These are phyloP conservation scores for Irpex sp. DNA, from an alignment of 1,284 basidiomycete genomes.

Conservation along the genomic window DNA sequence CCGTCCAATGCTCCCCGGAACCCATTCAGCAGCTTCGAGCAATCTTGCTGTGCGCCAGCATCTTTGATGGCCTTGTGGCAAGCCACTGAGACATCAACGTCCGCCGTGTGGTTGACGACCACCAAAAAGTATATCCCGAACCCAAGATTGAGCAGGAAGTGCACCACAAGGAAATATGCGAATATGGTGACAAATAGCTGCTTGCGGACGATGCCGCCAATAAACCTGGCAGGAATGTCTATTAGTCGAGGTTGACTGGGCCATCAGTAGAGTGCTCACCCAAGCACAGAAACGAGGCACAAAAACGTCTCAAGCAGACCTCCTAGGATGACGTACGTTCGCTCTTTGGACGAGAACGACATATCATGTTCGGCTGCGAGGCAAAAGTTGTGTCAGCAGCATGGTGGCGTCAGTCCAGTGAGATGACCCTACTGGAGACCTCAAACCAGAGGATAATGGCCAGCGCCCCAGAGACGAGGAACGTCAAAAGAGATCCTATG, in stretches of 20 bases:
- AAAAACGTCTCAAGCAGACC: slow-evolving; percentile 49
- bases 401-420: neutral
- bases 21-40: slow-evolving; percentile 37
- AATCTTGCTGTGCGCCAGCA: slow-evolving; percentile 38
- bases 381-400: neutral
- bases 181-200: slow-evolving; percentile 39
- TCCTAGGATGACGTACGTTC: slow-evolving; percentile 41
- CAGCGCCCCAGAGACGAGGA: slow-evolving; percentile 47
- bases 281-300: slow-evolving; percentile 48
- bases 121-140: slow-evolving; percentile 51
- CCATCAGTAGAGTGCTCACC: slow-evolving; percentile 34
- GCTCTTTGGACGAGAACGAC: slow-evolving; percentile 35
- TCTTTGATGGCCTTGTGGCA: slow-evolving; percentile 46
- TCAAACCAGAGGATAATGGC: slow-evolving; percentile 57
- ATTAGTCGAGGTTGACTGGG: slow-evolving; percentile 2
- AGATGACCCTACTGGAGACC: slow-evolving; percentile 43
- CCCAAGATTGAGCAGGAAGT: slow-evolving; percentile 53
- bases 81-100: slow-evolving; percentile 36
- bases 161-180: slow-evolving; percentile 46
- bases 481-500: slow-evolving; percentile 46
- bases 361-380: slow-evolving; percentile 20
- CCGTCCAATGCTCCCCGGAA: slow-evolving; percentile 43
- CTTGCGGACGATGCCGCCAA: slow-evolving; percentile 57
- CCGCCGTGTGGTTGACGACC: slow-evolving; percentile 42
- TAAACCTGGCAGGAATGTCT: slow-evolving; percentile 36